Evolutionary conservation across 192 early-diverging fungal species (phyloP).

Genomic region (Backusella parvicylindrica): DNA sequence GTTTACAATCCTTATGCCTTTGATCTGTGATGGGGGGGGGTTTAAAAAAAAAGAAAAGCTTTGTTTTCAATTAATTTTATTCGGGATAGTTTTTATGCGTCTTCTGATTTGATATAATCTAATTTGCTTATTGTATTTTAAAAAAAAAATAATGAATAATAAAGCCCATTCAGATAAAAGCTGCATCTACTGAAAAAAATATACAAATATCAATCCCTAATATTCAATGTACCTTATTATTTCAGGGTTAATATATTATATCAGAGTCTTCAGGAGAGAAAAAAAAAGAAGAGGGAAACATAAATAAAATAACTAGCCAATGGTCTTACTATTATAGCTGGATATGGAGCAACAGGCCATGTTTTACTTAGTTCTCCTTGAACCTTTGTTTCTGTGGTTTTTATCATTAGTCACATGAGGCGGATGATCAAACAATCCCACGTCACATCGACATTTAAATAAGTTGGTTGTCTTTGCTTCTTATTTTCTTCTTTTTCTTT

Average conservation of each 20-base stretch:
- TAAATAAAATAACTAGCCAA: background rate
- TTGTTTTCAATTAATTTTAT: no score
- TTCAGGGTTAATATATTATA: background rate
- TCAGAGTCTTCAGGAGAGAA: background rate
- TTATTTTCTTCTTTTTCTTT: background rate
- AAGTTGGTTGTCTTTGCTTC: background rate
- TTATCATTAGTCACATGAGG: background rate
- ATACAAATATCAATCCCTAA: background rate
- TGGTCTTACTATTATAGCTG: background rate
- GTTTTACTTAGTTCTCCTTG: background rate
- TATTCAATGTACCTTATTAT: background rate
- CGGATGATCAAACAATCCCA: background rate
- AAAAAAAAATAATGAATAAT: background rate
- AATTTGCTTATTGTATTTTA: no score
- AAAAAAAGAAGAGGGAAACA: background rate
- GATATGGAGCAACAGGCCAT: background rate
- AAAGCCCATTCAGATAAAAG: background rate
- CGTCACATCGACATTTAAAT: background rate
- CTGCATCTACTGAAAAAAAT: background rate
- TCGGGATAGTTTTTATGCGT: no score
- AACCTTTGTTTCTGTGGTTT: background rate
- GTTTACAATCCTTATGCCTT: no score
- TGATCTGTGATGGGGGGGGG: no score
- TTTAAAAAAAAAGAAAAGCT: no score
- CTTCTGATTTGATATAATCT: no score